A percentile compares a stretch with the other conserved stretches of the same genome.
These are phyloP conservation scores for Volutella citrinella DNA, from an alignment of 2,329 filamentous ascomycete species.

Conservation along the genomic window DNA sequence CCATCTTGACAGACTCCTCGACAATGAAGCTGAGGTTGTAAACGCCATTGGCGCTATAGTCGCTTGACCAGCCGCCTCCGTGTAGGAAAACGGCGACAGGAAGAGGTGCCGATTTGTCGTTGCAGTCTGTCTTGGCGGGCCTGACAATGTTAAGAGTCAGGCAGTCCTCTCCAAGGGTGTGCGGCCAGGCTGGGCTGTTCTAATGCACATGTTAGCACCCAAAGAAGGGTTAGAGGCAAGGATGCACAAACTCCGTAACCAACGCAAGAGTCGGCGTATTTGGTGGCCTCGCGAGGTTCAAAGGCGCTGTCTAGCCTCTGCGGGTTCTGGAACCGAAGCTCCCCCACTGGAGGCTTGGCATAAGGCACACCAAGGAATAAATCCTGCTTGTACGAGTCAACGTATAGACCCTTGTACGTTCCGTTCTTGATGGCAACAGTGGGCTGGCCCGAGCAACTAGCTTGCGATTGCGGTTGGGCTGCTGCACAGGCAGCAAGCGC, in stretches of 20 bases:
- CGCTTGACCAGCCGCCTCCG: constrained; percentile 39
- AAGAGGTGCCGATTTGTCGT: constrained; percentile 11
- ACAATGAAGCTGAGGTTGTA: constrained; percentile 63
- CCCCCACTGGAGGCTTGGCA: constrained; percentile 14
- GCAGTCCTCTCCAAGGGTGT: constrained; percentile 18
- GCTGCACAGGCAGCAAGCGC: no score
- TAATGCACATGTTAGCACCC: not conserved
- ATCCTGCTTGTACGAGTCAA: constrained; percentile 17
- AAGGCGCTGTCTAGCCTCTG: constrained; percentile 14
- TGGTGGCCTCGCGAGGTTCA: constrained; percentile 12
- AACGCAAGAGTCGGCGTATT: constrained; percentile 23
- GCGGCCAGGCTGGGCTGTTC: constrained; percentile 16
- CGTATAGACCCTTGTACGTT: constrained; percentile 18
- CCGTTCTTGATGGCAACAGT: constrained; percentile 19
- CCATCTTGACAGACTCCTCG: constrained; percentile 30
- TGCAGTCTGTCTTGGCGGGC: constrained; percentile 6
- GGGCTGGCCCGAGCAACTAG: constrained; percentile 8
- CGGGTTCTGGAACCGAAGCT: constrained; percentile 16
- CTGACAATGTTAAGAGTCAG: constrained; percentile 19
- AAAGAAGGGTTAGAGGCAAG: accelerated
- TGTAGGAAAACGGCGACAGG: constrained; percentile 26
- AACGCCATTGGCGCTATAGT: constrained; percentile 42
- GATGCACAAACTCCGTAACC: constrained; percentile 16
- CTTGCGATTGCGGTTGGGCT: no score
- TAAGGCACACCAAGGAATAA: constrained; percentile 21